Percentiles rank a stretch among this genome's conserved stretches.
Conservation (phyloP, 2,329 filamentous ascomycete genomes). For the Verticillium nonalfalfae region DNA sequence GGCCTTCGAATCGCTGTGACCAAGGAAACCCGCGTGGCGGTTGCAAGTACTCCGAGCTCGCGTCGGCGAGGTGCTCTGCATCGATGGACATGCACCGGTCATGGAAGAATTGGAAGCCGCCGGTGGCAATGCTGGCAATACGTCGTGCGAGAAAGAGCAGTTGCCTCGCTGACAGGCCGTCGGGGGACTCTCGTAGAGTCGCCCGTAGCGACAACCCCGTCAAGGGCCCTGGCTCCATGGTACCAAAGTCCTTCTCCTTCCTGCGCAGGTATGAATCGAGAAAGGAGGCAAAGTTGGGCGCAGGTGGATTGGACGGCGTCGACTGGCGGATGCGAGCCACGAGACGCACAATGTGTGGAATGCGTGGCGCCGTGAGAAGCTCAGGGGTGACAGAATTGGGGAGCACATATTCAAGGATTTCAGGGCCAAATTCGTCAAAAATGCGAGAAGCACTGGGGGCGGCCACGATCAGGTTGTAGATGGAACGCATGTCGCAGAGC, state of each 20-base stretch:
- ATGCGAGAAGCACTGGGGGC: slow-evolving; percentile 1
- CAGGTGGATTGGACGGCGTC: background rate
- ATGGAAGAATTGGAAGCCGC: slow-evolving; percentile 2
- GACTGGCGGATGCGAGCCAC: slow-evolving; percentile 1
- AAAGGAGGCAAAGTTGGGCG: slow-evolving; percentile 1
- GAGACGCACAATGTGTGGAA: background rate
- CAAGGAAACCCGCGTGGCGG: background rate
- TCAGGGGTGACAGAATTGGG: background rate
- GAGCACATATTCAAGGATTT: background rate
- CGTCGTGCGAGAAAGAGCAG: slow-evolving; percentile 1
- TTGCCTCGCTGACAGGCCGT: background rate
- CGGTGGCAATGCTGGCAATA: background rate
- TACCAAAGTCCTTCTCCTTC: background rate
- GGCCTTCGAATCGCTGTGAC: background rate
- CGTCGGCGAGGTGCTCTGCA: background rate
- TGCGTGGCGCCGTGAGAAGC: background rate
- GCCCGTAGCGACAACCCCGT: background rate
- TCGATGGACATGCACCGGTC: background rate
- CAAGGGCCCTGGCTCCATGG: background rate
- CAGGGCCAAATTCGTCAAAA: background rate
- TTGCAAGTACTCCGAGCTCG: background rate
- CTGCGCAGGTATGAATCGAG: background rate
- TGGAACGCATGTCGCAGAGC: background rate
- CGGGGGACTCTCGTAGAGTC: background rate
- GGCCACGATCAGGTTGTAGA: slow-evolving; percentile 1